Conservation (phyloP, 495 filamentous ascomycete genomes). For the Penicillium arizonense region DNA sequence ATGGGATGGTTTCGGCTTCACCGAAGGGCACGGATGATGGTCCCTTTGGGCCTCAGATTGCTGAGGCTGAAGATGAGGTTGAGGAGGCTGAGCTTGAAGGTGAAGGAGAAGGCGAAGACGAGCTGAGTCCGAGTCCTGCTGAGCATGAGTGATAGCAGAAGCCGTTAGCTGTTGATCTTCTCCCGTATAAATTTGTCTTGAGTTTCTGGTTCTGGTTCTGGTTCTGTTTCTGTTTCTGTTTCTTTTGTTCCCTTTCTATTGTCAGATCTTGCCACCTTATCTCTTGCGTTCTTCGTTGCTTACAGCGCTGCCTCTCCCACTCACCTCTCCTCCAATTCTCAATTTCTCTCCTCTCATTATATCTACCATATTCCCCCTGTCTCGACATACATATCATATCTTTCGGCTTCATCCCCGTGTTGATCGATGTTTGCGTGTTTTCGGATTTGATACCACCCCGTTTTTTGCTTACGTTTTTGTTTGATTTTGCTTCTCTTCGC, state of each 20-base stretch:
- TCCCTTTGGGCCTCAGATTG: slow-evolving; percentile 40
- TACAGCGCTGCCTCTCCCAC: slow-evolving; percentile 3
- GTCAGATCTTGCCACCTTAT: not conserved
- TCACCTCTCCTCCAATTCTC: not conserved
- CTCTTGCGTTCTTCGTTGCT: not conserved
- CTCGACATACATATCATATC: slow-evolving; percentile 18
- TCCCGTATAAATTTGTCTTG: not conserved
- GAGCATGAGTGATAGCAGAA: slow-evolving; percentile 3
- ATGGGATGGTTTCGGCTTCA: slow-evolving; percentile 38
- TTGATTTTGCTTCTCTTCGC: not conserved
- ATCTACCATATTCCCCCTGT: slow-evolving; percentile 16
- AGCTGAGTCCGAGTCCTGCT: not conserved
- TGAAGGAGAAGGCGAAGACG: not conserved
- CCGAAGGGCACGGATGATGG: slow-evolving; percentile 31
- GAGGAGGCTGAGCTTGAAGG: not conserved
- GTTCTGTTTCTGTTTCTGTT: too few relatives aligned
- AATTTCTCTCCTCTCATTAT: slow-evolving; percentile 9
- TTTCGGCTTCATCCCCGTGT: slow-evolving; percentile 14
- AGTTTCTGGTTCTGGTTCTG: slow-evolving; percentile 1
- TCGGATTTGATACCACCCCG: slow-evolving; percentile 35
- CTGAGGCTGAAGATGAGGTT: not conserved
- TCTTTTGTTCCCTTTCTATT: not conserved
- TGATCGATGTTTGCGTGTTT: slow-evolving; percentile 23
- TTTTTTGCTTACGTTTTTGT: slow-evolving; percentile 5
- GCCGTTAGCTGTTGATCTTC: not conserved